Conservation (phyloP, 306 rosid genomes). For the Prunus dulcis region DNA sequence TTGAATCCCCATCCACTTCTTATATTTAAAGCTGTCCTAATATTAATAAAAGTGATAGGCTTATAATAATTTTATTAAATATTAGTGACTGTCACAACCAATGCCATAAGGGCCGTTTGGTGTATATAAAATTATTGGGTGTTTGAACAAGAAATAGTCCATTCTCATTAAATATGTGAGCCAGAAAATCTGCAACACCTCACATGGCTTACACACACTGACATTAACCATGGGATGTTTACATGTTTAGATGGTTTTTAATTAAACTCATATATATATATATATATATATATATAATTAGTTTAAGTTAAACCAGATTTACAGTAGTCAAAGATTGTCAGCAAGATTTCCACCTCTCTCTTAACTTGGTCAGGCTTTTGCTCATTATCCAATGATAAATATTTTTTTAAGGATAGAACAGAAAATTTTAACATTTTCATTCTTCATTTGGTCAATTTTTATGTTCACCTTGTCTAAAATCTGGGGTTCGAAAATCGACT, state of each 20-base stretch:
- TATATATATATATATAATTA: conserved; percentile 1
- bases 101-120: conserved; percentile 22
- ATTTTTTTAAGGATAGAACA: background rate
- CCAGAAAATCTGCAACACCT: conserved; percentile 43
- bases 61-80: background rate
- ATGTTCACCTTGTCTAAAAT: conserved; percentile 11
- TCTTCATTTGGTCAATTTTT: conserved; percentile 5
- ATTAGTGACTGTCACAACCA: conserved; percentile 39
- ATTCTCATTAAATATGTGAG: conserved; percentile 46
- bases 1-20: conserved; percentile 38
- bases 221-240: conserved; percentile 44
- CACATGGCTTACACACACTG: conserved; percentile 81
- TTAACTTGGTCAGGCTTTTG: conserved; percentile 11
- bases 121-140: conserved; percentile 17
- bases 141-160: conserved; percentile 55
- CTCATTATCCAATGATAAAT: conserved; percentile 14
- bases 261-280: background rate
- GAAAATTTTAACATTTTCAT: background rate
- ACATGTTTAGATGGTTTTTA: conserved; percentile 11
- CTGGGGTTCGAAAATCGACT: conserved; percentile 21
- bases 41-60: conserved; percentile 33
- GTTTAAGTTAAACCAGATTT: conserved; percentile 33
- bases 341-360: conserved; percentile 20
- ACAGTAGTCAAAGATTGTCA: conserved; percentile 47
- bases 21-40: conserved; percentile 34